Base-by-base conservation (phyloP, 441 rosid genomes). In the Euphorbia schlechtendalii region DNA sequence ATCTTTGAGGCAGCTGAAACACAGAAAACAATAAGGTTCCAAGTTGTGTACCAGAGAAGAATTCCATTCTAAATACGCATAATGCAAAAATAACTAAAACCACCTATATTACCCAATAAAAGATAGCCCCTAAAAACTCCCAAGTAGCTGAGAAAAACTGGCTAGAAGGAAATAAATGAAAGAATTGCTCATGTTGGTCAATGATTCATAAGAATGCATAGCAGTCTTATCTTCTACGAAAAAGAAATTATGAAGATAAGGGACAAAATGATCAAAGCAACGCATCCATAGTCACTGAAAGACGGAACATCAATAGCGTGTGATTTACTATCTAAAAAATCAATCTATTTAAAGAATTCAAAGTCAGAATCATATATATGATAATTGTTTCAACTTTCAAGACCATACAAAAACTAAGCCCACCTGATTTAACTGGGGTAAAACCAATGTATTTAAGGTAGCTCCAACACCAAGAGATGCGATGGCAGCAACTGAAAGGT, bases 1-100 rank as follows among this genome's bases (percentile, higher is more conserved):
- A 83, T 55, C 73, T 78, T 61, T 87, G 92, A 75, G 96, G 96
- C 62, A 94, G 91, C 99, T 94, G 89, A 48, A 74, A 83, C 71
- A 73, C 73, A 40, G 52, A 72, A 69, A 65, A 36, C 51, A 66
- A 71, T 27, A 38, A 64, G 17, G 38, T 56, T 55, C 36, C 61
- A 48, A 9, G 13, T 49, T 61, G 17, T 63, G 13, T 49, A 59
- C 63, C 66, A 43, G 38, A 71, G 48, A 53, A 76, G 55, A 45
- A 34, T 46, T 56, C 51, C 13, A 11, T n/a, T 51, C 13, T 18
- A 9, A 6, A 45, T 1, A 59, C 4, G 34, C 15, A 34, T 46
- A 17, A 17, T 46, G 17, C 61, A 22, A 17, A 36, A 49, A 18
- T 30, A 32, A 32, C 34, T 6, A 2, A 32, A 6, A 6, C 6